Percentiles rank a stretch among this genome's conserved stretches.
These are phyloP conservation scores for Zygosaccharomyces sapae DNA, from an alignment of 1,139 yeast species.

Conservation along the genomic window DNA sequence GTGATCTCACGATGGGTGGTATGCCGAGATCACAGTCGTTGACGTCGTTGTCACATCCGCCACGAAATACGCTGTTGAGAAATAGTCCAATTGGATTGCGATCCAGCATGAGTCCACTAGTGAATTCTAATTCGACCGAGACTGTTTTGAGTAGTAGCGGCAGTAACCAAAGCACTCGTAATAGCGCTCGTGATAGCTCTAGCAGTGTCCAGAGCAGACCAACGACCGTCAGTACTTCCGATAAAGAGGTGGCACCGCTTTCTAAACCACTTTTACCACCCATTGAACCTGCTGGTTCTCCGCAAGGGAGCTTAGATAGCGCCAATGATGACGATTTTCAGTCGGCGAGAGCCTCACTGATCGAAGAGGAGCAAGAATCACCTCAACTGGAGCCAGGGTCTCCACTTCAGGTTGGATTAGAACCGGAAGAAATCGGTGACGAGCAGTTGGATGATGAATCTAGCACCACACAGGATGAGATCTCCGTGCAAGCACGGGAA, in stretches of 20 bases:
- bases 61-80: not conserved
- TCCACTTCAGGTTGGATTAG: not conserved
- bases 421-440: not conserved
- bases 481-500: too few species aligned
- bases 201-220: conserved; percentile 4
- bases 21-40: conserved; percentile 5
- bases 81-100: not conserved
- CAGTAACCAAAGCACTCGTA: not conserved
- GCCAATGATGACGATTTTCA: not conserved
- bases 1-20: not conserved
- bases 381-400: not conserved
- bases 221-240: conserved; percentile 4
- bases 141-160: conserved; percentile 1
- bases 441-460: not conserved
- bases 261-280: not conserved
- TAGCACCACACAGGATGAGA: too few species aligned
- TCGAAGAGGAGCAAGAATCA: not conserved
- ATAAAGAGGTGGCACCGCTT: not conserved
- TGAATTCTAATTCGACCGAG: conserved; percentile 1
- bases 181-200: not conserved
- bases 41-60: not conserved
- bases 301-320: not conserved
- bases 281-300: not conserved
- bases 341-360: not conserved
- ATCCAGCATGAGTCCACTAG: too few species aligned